A percentile compares a stretch with the other conserved stretches of the same genome.
phyloP scores from a whole-genome alignment of 1,139 yeast species.

The Yarrowia galli region DNA sequence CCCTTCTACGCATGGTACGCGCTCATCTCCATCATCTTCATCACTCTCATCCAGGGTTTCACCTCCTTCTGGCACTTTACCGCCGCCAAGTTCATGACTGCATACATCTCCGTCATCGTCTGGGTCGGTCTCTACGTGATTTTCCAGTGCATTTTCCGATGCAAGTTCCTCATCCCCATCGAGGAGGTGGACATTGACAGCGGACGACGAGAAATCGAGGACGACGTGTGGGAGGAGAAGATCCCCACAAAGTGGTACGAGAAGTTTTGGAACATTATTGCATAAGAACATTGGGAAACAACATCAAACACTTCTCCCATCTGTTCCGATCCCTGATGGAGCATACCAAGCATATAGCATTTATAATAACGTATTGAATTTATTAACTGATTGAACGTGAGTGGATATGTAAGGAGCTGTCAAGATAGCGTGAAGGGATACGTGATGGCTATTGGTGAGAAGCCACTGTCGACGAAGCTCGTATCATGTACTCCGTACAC shows the following conservation, averaged over 20 bases:
- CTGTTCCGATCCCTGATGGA: no score
- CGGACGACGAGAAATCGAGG: slow-evolving; percentile 65
- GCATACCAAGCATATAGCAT: slow-evolving; percentile 25
- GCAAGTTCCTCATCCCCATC: slow-evolving; percentile 61
- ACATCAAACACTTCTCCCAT: no score
- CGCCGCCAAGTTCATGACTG: slow-evolving; percentile 66
- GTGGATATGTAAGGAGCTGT: no score
- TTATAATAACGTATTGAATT: slow-evolving; percentile 6
- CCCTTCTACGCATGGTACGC: slow-evolving; percentile 39
- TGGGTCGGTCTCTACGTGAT: slow-evolving; percentile 62
- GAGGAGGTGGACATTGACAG: slow-evolving; percentile 76
- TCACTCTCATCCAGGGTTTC: slow-evolving; percentile 70
- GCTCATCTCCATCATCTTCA: slow-evolving; percentile 51
- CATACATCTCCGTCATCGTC: slow-evolving; percentile 69
- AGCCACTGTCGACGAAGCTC: no score
- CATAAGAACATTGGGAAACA: neutral
- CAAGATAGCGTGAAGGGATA: no score
- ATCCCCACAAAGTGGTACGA: slow-evolving; percentile 36
- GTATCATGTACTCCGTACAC: no score
- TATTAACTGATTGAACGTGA: slow-evolving; percentile 4
- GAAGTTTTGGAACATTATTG: slow-evolving; percentile 34
- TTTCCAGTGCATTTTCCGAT: slow-evolving; percentile 60
- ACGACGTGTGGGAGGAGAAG: slow-evolving; percentile 38
- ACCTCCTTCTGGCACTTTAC: slow-evolving; percentile 68
- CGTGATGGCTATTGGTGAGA: no score